These are phyloP conservation scores for Globisporangium echinulatum DNA, from an alignment of 352 stramenopile species.

Conservation along the genomic window DNA sequence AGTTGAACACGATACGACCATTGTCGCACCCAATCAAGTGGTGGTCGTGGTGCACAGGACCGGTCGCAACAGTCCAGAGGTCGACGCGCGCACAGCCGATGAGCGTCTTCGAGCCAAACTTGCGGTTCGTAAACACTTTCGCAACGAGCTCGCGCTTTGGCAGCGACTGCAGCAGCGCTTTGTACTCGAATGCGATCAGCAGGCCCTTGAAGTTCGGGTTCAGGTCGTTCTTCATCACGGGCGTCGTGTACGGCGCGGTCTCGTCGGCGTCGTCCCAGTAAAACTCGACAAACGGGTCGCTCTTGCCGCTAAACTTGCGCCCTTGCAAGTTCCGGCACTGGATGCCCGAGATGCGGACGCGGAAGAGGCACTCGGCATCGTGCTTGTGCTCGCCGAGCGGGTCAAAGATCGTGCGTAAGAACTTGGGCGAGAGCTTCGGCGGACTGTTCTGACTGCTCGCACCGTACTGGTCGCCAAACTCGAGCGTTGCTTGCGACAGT, in stretches of 20 bases:
- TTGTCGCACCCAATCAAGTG: constrained; percentile 83
- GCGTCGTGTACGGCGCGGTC: constrained; percentile 65
- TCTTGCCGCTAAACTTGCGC: constrained; percentile 76
- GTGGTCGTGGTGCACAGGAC: constrained; percentile 84
- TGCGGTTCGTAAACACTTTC: constrained; percentile 82
- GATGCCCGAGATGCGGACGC: constrained; percentile 80
- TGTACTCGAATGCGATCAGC: constrained; percentile 85
- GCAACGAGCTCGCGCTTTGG: constrained; percentile 53
- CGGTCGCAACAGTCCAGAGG: constrained; percentile 75
- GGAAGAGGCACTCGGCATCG: constrained; percentile 74
- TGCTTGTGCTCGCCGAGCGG: constrained; percentile 36
- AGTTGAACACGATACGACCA: constrained; percentile 86
- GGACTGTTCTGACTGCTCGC: constrained; percentile 25
- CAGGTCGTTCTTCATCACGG: constrained; percentile 80
- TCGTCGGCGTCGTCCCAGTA: constrained; percentile 77
- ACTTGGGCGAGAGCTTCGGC: constrained; percentile 49
- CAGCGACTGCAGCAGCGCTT: constrained; percentile 48
- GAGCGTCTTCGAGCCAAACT: constrained; percentile 69
- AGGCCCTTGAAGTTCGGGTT: constrained; percentile 87
- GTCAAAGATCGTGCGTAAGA: constrained; percentile 63
- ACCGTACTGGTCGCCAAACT: constrained; percentile 69
- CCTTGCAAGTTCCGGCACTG: constrained; percentile 84
- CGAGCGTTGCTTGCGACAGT: constrained; percentile 61
- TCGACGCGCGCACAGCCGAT: constrained; percentile 77
- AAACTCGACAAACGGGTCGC: constrained; percentile 85